Evolutionary conservation across 2,329 filamentous ascomycete genomes (phyloP).

Genomic region (Basipetospora chlamydospora): DNA sequence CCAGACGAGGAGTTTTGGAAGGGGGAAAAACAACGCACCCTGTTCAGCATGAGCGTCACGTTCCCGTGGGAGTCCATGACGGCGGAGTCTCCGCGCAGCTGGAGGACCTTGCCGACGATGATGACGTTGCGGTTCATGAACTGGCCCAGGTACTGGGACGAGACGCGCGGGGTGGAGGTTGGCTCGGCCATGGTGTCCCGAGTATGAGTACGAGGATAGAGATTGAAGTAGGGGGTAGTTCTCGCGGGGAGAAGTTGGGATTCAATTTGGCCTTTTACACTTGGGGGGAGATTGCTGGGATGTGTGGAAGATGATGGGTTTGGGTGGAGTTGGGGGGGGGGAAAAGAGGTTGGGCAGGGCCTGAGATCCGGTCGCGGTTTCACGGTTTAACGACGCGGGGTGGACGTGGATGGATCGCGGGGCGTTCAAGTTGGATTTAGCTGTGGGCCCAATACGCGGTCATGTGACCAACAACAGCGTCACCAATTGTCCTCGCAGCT

Average conservation of each 20-base stretch:
- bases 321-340: too few relatives aligned
- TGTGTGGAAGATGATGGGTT: too few relatives aligned
- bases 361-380: too few relatives aligned
- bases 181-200: constrained; percentile 52
- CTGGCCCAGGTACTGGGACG: constrained; percentile 60
- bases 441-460: too few relatives aligned
- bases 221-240: background rate
- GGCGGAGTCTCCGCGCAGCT: constrained; percentile 68
- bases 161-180: constrained; percentile 65
- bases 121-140: constrained; percentile 67
- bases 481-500: too few relatives aligned
- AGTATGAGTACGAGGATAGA: too few relatives aligned
- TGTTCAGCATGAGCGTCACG: constrained; percentile 59
- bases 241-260: background rate
- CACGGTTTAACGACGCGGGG: too few relatives aligned
- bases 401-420: too few relatives aligned
- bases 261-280: background rate
- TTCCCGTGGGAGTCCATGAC: constrained; percentile 68
- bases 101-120: constrained; percentile 69
- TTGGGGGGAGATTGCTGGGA: background rate
- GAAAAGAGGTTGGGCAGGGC: too few relatives aligned
- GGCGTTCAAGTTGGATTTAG: too few relatives aligned
- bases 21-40: constrained; percentile 28
- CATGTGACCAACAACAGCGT: too few relatives aligned
- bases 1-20: background rate